These are phyloP conservation scores for Penicillium pancosmium DNA, from an alignment of 495 filamentous ascomycete species.

Conservation along the genomic window DNA sequence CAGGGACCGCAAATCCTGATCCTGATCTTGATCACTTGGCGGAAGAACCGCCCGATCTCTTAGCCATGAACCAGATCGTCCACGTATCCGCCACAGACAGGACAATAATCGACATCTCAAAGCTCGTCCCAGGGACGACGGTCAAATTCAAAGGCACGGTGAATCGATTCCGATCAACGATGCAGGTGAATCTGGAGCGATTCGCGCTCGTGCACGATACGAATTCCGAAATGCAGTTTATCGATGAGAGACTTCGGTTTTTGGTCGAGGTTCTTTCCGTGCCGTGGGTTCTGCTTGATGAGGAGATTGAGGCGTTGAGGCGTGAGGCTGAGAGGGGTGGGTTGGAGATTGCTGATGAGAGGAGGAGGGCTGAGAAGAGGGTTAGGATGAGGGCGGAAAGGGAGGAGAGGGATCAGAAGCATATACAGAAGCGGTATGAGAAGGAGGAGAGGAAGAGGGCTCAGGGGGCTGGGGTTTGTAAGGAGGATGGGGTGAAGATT, in stretches of 20 bases:
- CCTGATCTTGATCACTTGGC: background rate
- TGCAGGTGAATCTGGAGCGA: conserved; percentile 72
- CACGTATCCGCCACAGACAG: conserved; percentile 36
- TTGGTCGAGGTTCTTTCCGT: conserved; percentile 61
- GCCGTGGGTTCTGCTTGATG: conserved; percentile 66
- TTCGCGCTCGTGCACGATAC: conserved; percentile 61
- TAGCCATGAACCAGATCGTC: conserved; percentile 3
- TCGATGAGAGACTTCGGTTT: conserved; percentile 67
- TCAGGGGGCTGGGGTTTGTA: conserved; percentile 35
- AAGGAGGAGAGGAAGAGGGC: conserved; percentile 42
- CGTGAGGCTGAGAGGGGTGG: conserved; percentile 51
- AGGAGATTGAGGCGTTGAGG: conserved; percentile 57
- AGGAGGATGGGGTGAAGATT: conserved; percentile 36
- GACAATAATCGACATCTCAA: conserved; percentile 40
- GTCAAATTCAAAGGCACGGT: conserved; percentile 80
- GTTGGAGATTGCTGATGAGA: conserved; percentile 41
- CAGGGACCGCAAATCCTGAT: background rate
- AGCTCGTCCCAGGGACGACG: conserved; percentile 65
- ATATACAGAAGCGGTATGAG: conserved; percentile 43
- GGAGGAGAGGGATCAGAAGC: conserved; percentile 38
- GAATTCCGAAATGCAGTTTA: conserved; percentile 77
- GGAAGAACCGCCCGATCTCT: background rate
- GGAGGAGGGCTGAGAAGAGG: conserved; percentile 40
- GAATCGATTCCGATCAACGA: conserved; percentile 59
- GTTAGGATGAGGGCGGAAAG: conserved; percentile 37